Evolutionary conservation across 1,139 yeast genomes (phyloP).

Genomic region (Taphrina confusa): DNA sequence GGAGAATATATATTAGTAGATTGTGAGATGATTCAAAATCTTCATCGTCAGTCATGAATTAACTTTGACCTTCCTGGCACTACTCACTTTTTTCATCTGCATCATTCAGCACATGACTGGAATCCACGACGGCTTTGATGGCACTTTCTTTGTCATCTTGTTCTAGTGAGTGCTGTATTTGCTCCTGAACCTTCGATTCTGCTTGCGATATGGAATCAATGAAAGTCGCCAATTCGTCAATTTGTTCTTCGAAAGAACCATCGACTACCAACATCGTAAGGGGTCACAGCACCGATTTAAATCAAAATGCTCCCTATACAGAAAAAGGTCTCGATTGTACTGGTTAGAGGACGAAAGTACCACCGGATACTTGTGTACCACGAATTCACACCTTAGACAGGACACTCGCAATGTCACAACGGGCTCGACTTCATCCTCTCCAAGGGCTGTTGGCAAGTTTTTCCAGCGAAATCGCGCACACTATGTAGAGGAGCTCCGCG

Average conservation of each 20-base stretch:
- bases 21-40: constrained; percentile 52
- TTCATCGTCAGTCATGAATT: constrained; percentile 3
- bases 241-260: constrained; percentile 48
- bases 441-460: constrained; percentile 14
- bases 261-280: constrained; percentile 41
- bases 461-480: background rate
- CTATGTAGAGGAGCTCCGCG: constrained; percentile 13
- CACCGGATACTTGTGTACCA: too few species aligned
- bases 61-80: constrained; percentile 44
- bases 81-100: constrained; percentile 44
- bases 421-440: constrained; percentile 1
- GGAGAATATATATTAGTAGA: constrained; percentile 47
- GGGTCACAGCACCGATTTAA: too few species aligned
- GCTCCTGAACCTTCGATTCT: constrained; percentile 30
- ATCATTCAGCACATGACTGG: constrained; percentile 40
- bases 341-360: too few species aligned
- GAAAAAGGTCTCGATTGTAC: too few species aligned
- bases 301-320: too few species aligned
- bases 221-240: constrained; percentile 47
- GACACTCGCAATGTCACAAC: too few species aligned
- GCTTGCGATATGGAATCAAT: constrained; percentile 45
- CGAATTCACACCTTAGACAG: too few species aligned
- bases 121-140: constrained; percentile 41
- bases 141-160: constrained; percentile 42
- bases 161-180: constrained; percentile 7